Evolutionary conservation across 2,329 filamentous ascomycete species (phyloP), one percentile per base, ranked within the genome.

Genomic region (Penicillium polonicum): DNA sequence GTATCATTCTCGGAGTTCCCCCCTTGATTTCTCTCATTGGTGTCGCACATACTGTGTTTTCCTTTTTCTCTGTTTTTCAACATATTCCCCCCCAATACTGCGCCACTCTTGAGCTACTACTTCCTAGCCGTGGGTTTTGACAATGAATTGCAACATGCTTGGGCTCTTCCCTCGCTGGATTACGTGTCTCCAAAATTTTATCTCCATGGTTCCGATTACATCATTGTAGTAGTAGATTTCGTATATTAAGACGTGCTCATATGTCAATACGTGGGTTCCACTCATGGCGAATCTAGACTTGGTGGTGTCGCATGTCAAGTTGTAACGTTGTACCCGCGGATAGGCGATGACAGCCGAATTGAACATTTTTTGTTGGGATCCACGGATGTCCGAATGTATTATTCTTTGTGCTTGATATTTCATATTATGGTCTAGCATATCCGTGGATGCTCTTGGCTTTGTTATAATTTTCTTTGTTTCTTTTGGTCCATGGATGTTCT

Each of bases 1-100:
- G 38, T 36, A 57, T 57, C 42, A 38, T 36, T 31, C 36, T 46
- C 42, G 55, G 55, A 53, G 55, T 57, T n/a, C 23, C 15, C 13
- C n/a, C 5, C 4, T 25, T 27, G 15, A 10, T 35, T 35, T 17
- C 6, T 35, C 27, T 43, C 19, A 10, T 12, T 15, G 13, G 13
- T 43, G 19, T 43, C 29, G 6, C 49, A 51, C 36, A 7, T 21
- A 13, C 31, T 21, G 51, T 36, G 29, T 38, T 53, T 46, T 33
- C 25, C 7, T 13, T 25, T 25, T 52, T 5, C 12, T 31, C 15
- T 38, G 7, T 35, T 42, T 36, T 57, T 48, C 42, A 57, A 57
- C 55, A 57, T 57, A 57, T 57, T 57, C 55, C 55, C 54, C 54
- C 54, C 36, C 44, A 19, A 25, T 27, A 44, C 29, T 27, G 55